A percentile compares a stretch with the other conserved stretches of the same genome.
These are phyloP conservation scores for Xylariaceae sp. DNA, from an alignment of 2,329 filamentous ascomycete species.

Conservation along the genomic window DNA sequence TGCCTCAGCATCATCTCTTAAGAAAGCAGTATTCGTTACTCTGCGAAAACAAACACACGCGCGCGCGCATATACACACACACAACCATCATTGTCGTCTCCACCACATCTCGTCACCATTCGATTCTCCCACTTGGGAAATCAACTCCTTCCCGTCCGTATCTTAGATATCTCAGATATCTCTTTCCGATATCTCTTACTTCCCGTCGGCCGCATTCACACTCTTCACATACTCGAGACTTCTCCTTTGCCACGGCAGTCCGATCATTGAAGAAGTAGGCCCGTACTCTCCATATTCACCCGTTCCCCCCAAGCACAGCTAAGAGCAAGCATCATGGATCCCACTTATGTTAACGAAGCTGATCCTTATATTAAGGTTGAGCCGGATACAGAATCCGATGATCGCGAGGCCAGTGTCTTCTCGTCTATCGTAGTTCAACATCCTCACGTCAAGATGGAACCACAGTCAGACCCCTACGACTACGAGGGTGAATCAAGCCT, in stretches of 20 bases:
- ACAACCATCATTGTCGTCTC: too few species aligned
- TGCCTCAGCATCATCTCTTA: too few species aligned
- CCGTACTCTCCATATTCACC: neutral
- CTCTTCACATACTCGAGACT: neutral
- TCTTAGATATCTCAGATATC: neutral
- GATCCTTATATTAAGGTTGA: neutral
- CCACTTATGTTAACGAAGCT: neutral
- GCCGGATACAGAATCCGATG: neutral
- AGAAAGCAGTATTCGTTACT: too few species aligned
- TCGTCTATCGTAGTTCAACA: neutral
- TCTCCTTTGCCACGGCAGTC: neutral
- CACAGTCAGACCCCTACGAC: neutral
- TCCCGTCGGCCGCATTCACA: neutral
- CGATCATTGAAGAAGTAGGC: neutral
- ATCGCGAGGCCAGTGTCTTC: neutral
- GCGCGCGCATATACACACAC: too few species aligned
- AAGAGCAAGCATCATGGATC: constrained; percentile 1
- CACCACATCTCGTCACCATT: too few species aligned
- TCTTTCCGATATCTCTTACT: neutral
- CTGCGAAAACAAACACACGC: too few species aligned
- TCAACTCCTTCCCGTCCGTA: neutral
- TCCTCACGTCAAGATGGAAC: neutral
- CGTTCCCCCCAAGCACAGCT: neutral
- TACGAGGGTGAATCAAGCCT: neutral
- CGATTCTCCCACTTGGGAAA: too few species aligned